Conservation (phyloP, 495 filamentous ascomycete species). For the Aspergillus asperescens region DNA sequence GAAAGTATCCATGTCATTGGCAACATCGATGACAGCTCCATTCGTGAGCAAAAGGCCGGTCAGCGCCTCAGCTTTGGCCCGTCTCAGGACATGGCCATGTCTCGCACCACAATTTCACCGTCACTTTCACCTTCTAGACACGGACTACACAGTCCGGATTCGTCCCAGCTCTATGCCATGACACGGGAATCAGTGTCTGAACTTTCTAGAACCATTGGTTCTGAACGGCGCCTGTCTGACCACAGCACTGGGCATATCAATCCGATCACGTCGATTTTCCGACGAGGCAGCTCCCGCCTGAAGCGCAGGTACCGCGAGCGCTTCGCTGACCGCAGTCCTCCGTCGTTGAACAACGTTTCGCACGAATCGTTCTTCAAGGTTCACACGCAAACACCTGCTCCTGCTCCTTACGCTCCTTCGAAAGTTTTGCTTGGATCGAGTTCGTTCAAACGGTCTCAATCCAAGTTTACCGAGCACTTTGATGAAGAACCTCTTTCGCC, state of each 20-base stretch:
- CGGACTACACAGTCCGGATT: conserved; percentile 43
- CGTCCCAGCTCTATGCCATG: conserved; percentile 52
- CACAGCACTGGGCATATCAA: conserved; percentile 38
- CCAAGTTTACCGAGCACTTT: conserved; percentile 89
- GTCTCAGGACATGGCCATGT: conserved; percentile 45
- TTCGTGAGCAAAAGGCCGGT: conserved; percentile 30
- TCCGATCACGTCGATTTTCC: conserved; percentile 67
- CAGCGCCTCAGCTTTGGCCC: conserved; percentile 35
- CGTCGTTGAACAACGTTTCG: conserved; percentile 77
- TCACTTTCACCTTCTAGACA: conserved; percentile 52
- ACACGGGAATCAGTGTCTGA: conserved; percentile 42
- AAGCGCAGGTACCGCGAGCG: conserved; percentile 56
- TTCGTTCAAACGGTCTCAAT: conserved; percentile 70
- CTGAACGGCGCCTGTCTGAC: conserved; percentile 45
- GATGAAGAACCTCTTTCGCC: conserved; percentile 79
- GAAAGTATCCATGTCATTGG: conserved; percentile 35
- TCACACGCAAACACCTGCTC: conserved; percentile 34
- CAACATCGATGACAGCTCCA: conserved; percentile 36
- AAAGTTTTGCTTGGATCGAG: conserved; percentile 45
- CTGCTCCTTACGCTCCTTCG: conserved; percentile 36
- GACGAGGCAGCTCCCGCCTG: conserved; percentile 53
- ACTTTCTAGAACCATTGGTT: conserved; percentile 36
- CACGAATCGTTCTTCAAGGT: conserved; percentile 67
- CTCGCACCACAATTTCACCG: conserved; percentile 51
- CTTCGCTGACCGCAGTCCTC: conserved; percentile 44